A percentile compares a stretch with the other conserved stretches of the same genome.
These are phyloP conservation scores for Colletotrichum shisoi DNA, from an alignment of 2,329 filamentous ascomycete species.

Conservation along the genomic window DNA sequence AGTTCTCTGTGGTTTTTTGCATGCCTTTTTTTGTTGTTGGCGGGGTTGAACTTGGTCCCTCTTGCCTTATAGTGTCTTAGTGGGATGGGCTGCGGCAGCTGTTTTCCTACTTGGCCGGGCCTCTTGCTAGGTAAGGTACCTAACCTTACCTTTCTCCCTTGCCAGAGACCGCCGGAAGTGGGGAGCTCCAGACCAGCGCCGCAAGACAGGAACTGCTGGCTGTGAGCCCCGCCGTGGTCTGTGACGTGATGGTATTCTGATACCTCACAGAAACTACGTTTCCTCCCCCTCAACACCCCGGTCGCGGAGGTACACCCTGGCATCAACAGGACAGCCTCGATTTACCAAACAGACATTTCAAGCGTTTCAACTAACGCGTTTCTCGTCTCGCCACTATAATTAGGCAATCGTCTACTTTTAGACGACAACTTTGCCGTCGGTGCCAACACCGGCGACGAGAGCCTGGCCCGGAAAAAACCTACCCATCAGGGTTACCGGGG, in stretches of 20 bases:
- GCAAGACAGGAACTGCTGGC: slow-evolving; percentile 10
- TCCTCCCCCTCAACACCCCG: slow-evolving; percentile 13
- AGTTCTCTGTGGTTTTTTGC: slow-evolving; percentile 30
- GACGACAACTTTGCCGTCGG: background rate
- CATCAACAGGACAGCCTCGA: slow-evolving; percentile 7
- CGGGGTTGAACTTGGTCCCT: slow-evolving; percentile 37
- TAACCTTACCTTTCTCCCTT: background rate
- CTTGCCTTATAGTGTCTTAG: slow-evolving; percentile 20
- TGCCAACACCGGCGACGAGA: background rate
- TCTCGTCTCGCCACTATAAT: slow-evolving; percentile 22
- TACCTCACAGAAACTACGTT: slow-evolving; percentile 17
- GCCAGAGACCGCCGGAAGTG: background rate
- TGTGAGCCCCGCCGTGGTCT: slow-evolving; percentile 27
- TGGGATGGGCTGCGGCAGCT: slow-evolving; percentile 20
- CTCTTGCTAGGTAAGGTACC: too few species aligned
- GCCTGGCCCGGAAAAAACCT: background rate
- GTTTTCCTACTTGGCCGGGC: background rate
- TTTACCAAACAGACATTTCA: slow-evolving; percentile 1
- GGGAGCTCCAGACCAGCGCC: slow-evolving; percentile 7
- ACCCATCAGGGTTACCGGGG: background rate
- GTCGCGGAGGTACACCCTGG: slow-evolving; percentile 5
- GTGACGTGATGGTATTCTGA: slow-evolving; percentile 42
- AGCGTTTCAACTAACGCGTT: slow-evolving; percentile 18
- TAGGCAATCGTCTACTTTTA: slow-evolving; percentile 4
- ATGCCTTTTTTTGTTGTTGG: slow-evolving; percentile 41